These are phyloP conservation scores for Debaryomyces castellii DNA, from an alignment of 805 yeast genomes.

Conservation along the genomic window DNA sequence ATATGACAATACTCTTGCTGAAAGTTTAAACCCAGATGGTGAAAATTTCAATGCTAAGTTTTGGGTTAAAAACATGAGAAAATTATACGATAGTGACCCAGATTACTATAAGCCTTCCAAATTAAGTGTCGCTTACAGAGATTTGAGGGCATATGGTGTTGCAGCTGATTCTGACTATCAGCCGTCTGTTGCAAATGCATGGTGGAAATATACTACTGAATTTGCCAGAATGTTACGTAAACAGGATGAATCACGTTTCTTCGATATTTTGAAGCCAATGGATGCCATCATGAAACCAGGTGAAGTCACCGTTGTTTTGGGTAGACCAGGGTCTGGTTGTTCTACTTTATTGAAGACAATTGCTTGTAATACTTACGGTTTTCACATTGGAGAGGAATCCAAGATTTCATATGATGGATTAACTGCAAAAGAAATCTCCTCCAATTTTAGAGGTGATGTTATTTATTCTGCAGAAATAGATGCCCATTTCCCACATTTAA, in stretches of 20 bases:
- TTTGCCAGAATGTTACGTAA: slow-evolving; percentile 14
- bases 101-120: slow-evolving; percentile 63
- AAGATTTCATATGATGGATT: slow-evolving; percentile 35
- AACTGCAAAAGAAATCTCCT: slow-evolving; percentile 24
- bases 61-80: slow-evolving; percentile 68
- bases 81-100: slow-evolving; percentile 51
- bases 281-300: slow-evolving; percentile 38
- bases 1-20: slow-evolving; percentile 23
- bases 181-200: slow-evolving; percentile 51
- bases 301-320: slow-evolving; percentile 40
- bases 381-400: slow-evolving; percentile 32
- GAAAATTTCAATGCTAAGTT: slow-evolving; percentile 59
- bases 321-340: slow-evolving; percentile 45
- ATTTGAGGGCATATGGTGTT: slow-evolving; percentile 61
- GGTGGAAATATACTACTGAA: slow-evolving; percentile 23
- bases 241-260: slow-evolving; percentile 23
- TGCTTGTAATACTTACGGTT: slow-evolving; percentile 38
- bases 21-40: slow-evolving; percentile 57
- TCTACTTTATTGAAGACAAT: slow-evolving; percentile 40
- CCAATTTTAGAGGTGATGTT: slow-evolving; percentile 37
- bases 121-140: slow-evolving; percentile 58
- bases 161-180: slow-evolving; percentile 71
- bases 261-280: slow-evolving; percentile 34
- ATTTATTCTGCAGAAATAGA: slow-evolving; percentile 54
- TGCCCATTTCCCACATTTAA: slow-evolving; percentile 54